Conservation (phyloP, 2,329 filamentous ascomycete species). For the Neofusicoccum umdonicola region DNA sequence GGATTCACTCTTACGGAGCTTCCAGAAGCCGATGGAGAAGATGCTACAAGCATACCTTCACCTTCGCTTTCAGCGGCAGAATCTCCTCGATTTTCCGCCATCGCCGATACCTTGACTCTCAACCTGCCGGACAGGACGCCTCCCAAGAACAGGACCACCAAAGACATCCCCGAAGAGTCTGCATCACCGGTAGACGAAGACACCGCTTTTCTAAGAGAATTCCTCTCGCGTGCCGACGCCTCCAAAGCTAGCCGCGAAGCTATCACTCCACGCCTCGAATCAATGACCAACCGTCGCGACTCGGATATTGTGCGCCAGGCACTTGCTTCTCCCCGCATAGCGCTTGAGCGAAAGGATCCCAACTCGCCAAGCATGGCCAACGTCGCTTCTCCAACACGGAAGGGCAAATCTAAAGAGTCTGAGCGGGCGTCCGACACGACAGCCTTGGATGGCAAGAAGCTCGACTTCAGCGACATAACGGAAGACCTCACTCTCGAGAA, state of each 20-base stretch:
- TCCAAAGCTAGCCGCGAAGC: constrained; percentile 41
- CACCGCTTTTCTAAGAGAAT: constrained; percentile 49
- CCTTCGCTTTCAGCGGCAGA: constrained; percentile 11
- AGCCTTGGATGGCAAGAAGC: neutral
- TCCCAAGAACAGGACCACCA: neutral
- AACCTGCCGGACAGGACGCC: constrained; percentile 3
- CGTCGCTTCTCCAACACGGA: neutral
- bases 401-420: neutral
- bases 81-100: constrained; percentile 11
- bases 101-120: constrained; percentile 18
- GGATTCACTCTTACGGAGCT: neutral
- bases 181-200: constrained; percentile 42
- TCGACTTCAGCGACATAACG: constrained; percentile 1
- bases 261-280: constrained; percentile 38
- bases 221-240: constrained; percentile 49
- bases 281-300: constrained; percentile 47
- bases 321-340: constrained; percentile 45
- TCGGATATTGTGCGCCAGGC: constrained; percentile 47
- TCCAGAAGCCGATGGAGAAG: neutral
- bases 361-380: constrained; percentile 38
- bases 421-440: neutral
- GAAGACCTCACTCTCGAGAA: neutral
- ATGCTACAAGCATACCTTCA: constrained; percentile 4
- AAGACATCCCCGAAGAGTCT: neutral
- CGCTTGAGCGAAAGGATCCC: constrained; percentile 47